Percentiles rank a stretch among this genome's conserved stretches.
phyloP scores from a whole-genome alignment of 257 asterid species.

The Parsonsia alboflavescens region DNA sequence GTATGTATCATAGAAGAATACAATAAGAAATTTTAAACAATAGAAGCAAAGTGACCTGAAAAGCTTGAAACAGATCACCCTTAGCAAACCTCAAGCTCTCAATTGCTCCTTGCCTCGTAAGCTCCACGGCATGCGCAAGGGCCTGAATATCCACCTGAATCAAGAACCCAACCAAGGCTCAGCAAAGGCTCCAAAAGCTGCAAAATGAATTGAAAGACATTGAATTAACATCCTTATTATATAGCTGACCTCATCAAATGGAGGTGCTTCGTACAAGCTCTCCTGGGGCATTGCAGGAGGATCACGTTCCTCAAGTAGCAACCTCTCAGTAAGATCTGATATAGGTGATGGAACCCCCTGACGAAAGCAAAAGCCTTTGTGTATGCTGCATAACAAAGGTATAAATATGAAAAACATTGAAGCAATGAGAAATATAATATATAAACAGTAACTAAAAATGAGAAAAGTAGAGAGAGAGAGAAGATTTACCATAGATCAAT shows the following conservation, averaged over 20 bases:
- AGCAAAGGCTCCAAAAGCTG: no score
- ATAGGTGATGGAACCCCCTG: constrained; percentile 86
- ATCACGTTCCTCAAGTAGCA: constrained; percentile 97
- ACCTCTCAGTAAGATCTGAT: constrained; percentile 85
- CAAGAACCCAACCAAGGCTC: constrained; percentile 9
- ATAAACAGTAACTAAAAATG: not conserved
- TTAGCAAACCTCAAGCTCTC: constrained; percentile 95
- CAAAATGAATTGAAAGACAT: not conserved
- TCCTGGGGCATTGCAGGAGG: constrained; percentile 79
- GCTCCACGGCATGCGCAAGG: constrained; percentile 98
- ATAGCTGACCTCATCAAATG: constrained; percentile 83
- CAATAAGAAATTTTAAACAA: not conserved
- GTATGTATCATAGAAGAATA: not conserved
- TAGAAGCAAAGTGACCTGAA: constrained; percentile 55
- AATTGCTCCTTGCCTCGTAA: constrained; percentile 94
- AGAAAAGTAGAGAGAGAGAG: not conserved
- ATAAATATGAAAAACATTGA: not conserved
- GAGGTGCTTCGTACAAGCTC: constrained; percentile 78
- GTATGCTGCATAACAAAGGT: constrained; percentile 54
- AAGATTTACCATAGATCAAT: not conserved
- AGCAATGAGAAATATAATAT: not conserved
- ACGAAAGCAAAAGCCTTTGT: constrained; percentile 80
- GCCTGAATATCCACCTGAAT: constrained; percentile 94
- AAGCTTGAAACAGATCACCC: constrained; percentile 88
- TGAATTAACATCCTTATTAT: not conserved